Base-by-base conservation (phyloP, 768 basidiomycete genomes). In the Leccinum disarticulatum region DNA sequence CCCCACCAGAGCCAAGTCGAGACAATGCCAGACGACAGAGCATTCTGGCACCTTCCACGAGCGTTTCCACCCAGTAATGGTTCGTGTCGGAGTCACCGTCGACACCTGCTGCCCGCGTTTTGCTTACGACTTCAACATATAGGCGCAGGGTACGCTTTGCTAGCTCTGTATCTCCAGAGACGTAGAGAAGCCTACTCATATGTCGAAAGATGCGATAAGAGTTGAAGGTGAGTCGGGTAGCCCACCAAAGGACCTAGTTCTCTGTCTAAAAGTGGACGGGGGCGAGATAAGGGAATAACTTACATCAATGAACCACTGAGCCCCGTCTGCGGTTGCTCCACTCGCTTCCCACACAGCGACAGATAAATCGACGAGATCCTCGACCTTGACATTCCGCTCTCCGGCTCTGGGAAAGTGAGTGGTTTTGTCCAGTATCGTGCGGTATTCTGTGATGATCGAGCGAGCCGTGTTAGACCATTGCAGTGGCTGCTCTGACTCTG, bases 141-240 rank as follows among this genome's bases (percentile, higher is more conserved):
- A 98, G 77, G 38, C 83, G 79, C 41, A 98, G 80, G 0, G 87
- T 90, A 19, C 91, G 84, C 66, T 83, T 85, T 3, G 92, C 89
- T 4, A 93, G 80, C 17, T 78, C 70, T 3, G 75, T 73, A 63
- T 87, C 87, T 9, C 84, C 85, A 0, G 82, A 79, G 13, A 84
- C 81, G 58, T 85, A 83, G 15, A 91, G 74, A 2, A 95, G 74
- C 1, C 89, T 85, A 30, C 86, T 85, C 80, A 98, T 87, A 72
- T 97, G 91, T 1, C 95, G 87, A 56, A 92, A 83, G 8, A 98
- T 77, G 9, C 87, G 84, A 60, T 88, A 89, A 0, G 92, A 95
- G 69, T 97, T 95, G 79, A 98, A 97, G 0, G 96, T 98, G 22
- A 95, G 82, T 22, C 88, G 86, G 9, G 93, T 95, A 1, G 93